Evolutionary conservation across 164 flowering plant species (phyloP).

Genomic region (Pachysandra terminalis): DNA sequence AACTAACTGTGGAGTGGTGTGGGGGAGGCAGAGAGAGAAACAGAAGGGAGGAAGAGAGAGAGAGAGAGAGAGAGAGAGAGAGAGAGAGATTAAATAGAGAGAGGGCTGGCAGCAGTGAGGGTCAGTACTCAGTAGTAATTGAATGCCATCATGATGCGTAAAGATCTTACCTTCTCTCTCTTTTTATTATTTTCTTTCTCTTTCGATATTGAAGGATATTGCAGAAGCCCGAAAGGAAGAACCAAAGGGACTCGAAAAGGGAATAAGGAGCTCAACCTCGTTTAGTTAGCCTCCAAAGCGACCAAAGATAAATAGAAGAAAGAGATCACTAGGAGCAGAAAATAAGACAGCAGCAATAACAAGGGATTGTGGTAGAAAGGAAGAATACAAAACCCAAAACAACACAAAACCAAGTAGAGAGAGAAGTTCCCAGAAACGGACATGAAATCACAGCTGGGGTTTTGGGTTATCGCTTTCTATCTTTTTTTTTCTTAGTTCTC

Average conservation of each 20-base stretch:
- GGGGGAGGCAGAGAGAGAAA: neutral
- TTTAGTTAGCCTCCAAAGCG: slow-evolving; percentile 25
- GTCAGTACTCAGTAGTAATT: slow-evolving; percentile 18
- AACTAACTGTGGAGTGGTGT: too few species aligned
- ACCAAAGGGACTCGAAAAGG: slow-evolving; percentile 19
- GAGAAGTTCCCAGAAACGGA: slow-evolving; percentile 7
- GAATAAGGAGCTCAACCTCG: slow-evolving; percentile 35
- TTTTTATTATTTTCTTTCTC: too few species aligned
- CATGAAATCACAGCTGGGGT: slow-evolving; percentile 17
- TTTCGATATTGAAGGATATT: slow-evolving; percentile 13
- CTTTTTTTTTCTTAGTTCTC: neutral
- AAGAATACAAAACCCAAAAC: neutral
- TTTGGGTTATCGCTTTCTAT: slow-evolving; percentile 12
- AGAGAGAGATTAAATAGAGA: neutral
- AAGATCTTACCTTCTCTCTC: slow-evolving; percentile 3
- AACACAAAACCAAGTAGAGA: slow-evolving; percentile 7
- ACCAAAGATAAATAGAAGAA: neutral
- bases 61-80: too few species aligned
- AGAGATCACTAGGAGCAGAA: neutral
- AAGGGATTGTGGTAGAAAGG: neutral
- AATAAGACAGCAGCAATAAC: neutral
- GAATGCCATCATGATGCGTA: slow-evolving; percentile 28
- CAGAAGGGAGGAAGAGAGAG: neutral
- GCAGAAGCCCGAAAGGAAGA: slow-evolving; percentile 18
- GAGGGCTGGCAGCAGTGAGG: neutral